Evolutionary conservation across 768 basidiomycete genomes (phyloP).

Genomic region (Termitomyces sp.): DNA sequence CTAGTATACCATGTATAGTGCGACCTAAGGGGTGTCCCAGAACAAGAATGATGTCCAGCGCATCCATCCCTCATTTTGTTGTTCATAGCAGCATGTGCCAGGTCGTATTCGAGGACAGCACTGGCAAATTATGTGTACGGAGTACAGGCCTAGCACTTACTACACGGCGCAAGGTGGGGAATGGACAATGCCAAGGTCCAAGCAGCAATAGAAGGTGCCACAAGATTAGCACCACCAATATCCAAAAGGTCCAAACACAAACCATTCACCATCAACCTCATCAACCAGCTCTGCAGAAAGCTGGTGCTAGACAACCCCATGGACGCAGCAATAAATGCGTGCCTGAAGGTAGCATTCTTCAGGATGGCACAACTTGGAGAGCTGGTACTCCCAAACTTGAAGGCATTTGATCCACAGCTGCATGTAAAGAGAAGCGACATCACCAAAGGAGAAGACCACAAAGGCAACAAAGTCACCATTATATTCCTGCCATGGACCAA

Average conservation of each 20-base stretch:
- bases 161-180: slow-evolving; percentile 14
- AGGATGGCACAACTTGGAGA: no score
- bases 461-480: no score
- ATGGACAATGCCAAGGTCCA: slow-evolving; percentile 17
- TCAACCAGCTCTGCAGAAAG: no score
- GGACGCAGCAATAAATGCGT: no score
- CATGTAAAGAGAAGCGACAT: no score
- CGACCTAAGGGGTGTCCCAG: neutral
- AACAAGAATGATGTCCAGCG: neutral
- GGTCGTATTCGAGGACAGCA: slow-evolving; percentile 25
- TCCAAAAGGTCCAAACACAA: slow-evolving; percentile 22
- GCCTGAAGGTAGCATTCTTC: no score
- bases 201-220: slow-evolving; percentile 25
- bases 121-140: slow-evolving; percentile 35
- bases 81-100: slow-evolving; percentile 22
- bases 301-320: no score
- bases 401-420: no score
- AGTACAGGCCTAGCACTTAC: slow-evolving; percentile 40
- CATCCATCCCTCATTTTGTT: neutral
- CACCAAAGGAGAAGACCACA: no score
- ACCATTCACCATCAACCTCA: no score
- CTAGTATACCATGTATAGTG: slow-evolving; percentile 16
- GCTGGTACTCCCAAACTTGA: no score
- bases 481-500: no score
- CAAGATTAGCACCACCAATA: slow-evolving; percentile 22